These are phyloP conservation scores for Sambucus nigra DNA, from an alignment of 129 eudicot genomes.

Conservation along the genomic window DNA sequence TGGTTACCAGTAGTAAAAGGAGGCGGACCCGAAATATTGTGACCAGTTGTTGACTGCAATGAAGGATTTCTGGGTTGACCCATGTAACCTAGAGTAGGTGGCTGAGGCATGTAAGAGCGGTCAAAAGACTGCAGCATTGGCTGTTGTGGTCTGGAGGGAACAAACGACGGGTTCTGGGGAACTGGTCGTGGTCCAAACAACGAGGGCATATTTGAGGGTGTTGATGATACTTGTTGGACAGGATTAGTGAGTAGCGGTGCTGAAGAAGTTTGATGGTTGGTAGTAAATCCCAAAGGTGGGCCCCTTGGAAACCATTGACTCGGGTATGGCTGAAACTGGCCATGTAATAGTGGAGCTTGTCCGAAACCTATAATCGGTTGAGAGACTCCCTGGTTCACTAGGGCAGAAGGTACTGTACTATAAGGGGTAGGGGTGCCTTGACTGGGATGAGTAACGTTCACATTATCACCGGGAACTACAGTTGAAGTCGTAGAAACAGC, in stretches of 20 bases:
- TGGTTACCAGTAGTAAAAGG: slow-evolving; percentile 8
- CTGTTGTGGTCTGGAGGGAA: slow-evolving; percentile 28
- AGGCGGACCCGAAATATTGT: slow-evolving; percentile 20
- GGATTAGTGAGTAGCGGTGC: slow-evolving; percentile 19
- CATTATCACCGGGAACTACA: slow-evolving; percentile 29
- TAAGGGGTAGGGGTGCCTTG: slow-evolving; percentile 28
- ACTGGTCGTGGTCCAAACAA: slow-evolving; percentile 35
- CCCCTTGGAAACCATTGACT: slow-evolving; percentile 52
- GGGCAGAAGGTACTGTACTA: slow-evolving; percentile 12
- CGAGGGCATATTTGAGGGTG: slow-evolving; percentile 35
- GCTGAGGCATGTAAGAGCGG: slow-evolving; percentile 34
- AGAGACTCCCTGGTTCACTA: slow-evolving; percentile 28
- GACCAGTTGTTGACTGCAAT: slow-evolving; percentile 17
- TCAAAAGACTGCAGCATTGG: slow-evolving; percentile 24
- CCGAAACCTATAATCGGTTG: slow-evolving; percentile 36
- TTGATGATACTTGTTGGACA: slow-evolving; percentile 26
- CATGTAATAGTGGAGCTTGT: slow-evolving; percentile 27
- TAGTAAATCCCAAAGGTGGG: slow-evolving; percentile 29
- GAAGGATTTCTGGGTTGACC: slow-evolving; percentile 25
- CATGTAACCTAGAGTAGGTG: slow-evolving; percentile 17
- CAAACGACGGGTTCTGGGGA: slow-evolving; percentile 22
- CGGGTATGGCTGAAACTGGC: slow-evolving; percentile 49
- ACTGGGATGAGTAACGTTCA: slow-evolving; percentile 16
- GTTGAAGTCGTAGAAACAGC: slow-evolving; percentile 35
- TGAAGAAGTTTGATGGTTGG: slow-evolving; percentile 27